These are phyloP conservation scores for Gyrodon lividus DNA, from an alignment of 768 basidiomycete genomes.

Conservation along the genomic window DNA sequence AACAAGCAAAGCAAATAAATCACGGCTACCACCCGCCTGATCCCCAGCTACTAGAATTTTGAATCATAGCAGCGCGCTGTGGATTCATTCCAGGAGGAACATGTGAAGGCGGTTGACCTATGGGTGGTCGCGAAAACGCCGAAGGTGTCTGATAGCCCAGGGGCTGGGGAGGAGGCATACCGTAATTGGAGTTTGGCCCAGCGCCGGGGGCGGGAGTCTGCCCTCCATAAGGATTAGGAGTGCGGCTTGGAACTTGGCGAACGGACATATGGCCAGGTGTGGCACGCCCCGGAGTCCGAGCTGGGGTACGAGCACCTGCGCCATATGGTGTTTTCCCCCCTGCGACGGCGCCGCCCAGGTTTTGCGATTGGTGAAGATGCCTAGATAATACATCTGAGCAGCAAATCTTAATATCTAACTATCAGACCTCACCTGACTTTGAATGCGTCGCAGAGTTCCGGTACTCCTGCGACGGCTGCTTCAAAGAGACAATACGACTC, in stretches of 20 bases:
- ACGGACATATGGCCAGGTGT: slow-evolving; percentile 82
- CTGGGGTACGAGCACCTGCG: slow-evolving; percentile 74
- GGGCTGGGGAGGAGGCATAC: slow-evolving; percentile 32
- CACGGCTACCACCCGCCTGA: slow-evolving; percentile 32
- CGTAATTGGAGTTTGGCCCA: slow-evolving; percentile 28
- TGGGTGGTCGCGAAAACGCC: slow-evolving; percentile 39
- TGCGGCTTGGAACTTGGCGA: slow-evolving; percentile 63
- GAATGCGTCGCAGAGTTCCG: slow-evolving; percentile 95
- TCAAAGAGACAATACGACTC: slow-evolving; percentile 90
- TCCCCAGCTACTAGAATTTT: slow-evolving; percentile 43
- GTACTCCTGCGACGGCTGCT: slow-evolving; percentile 85
- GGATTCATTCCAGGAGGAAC: slow-evolving; percentile 65
- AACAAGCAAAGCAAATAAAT: slow-evolving; percentile 17
- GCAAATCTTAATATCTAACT: background rate
- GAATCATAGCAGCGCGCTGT: slow-evolving; percentile 64
- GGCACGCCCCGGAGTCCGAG: slow-evolving; percentile 65
- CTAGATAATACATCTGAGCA: slow-evolving; percentile 35
- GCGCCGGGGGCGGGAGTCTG: slow-evolving; percentile 35
- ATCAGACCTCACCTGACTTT: slow-evolving; percentile 67
- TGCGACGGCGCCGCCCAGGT: slow-evolving; percentile 46
- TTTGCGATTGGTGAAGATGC: slow-evolving; percentile 78
- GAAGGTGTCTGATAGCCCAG: slow-evolving; percentile 42
- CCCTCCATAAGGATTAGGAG: slow-evolving; percentile 76
- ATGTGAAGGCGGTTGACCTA: slow-evolving; percentile 42
- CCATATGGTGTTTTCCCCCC: slow-evolving; percentile 82